Base-by-base conservation (phyloP, 2,329 filamentous ascomycete species). In the Aspergillus awamori region DNA sequence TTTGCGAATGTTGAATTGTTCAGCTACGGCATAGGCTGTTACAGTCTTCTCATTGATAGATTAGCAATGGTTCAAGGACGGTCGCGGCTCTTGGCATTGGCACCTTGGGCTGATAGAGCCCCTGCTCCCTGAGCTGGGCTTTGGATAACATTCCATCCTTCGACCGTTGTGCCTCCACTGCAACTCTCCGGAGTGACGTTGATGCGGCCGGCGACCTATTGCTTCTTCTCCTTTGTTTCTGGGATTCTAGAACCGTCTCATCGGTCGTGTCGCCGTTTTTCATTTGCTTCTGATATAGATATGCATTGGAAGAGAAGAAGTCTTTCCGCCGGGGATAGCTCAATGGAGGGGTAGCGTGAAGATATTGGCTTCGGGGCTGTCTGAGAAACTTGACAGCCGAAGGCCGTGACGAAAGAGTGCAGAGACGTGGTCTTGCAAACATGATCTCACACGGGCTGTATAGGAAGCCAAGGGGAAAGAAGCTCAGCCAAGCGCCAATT, bases 171-270 rank as follows among this genome's bases (percentile, higher is more conserved):
- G 93, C 93, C 69, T 95, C 92, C 17, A 92, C 90, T 33, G 93
- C 92, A 11, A 96, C 92, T 61, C 93, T 86, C 58, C 94, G 87
- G 33, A 97, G 81, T 2, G 92, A 95, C 63, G 89, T 90, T 67
- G 92, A 90, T 48, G 86, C 80, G 24, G 82, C 81, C 3, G 84
- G 80, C 24, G 79, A 79, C 63, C 84, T 77, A n/a, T 75, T 70
- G 6, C 76, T 74, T 65, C 85, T 84, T 59, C 82, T 80, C 69
- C 81, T 82, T 68, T 78, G 71, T 17, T 76, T 74, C 48, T 74
- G 73, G 4, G 62, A 53, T 39, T 73, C 69, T 15, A 59, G 38
- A 15, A 59, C 38, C 15, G 57, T 41, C 20, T 69, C 67, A 17
- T 62, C 60, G 5, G 63, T 48, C 5, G 57, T 49, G 26, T 70